Percentiles rank a stretch among this genome's conserved stretches.
Conservation (phyloP, 768 basidiomycete species). For the Saitozyma podzolica region DNA sequence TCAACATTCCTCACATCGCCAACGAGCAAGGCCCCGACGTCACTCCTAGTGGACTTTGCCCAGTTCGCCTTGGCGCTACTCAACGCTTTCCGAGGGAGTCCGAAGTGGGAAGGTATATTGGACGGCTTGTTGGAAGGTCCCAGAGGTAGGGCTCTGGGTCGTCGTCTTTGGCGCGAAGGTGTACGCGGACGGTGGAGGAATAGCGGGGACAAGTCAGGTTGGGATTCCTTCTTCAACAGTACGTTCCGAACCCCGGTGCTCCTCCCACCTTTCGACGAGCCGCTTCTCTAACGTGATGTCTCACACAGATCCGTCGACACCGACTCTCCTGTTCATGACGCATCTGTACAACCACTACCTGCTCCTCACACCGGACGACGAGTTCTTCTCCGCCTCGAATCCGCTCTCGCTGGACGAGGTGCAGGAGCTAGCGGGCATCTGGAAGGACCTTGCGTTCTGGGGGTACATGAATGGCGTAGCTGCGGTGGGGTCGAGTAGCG, state of each 20-base stretch:
- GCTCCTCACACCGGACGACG: constrained; percentile 92
- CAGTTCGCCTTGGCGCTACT: constrained; percentile 63
- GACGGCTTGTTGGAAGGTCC: constrained; percentile 53
- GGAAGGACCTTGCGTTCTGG: constrained; percentile 80
- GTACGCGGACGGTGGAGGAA: constrained; percentile 41
- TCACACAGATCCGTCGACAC: constrained; percentile 53
- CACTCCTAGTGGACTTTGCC: constrained; percentile 60
- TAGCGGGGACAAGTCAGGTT: constrained; percentile 12
- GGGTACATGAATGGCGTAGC: constrained; percentile 68
- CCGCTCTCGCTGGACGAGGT: constrained; percentile 82
- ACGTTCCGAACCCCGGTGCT: constrained; percentile 52
- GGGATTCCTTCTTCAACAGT: constrained; percentile 50
- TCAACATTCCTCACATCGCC: constrained; percentile 54
- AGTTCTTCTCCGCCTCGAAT: constrained; percentile 73
- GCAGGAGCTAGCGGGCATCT: constrained; percentile 67
- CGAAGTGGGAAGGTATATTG: constrained; percentile 62
- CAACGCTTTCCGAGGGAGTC: constrained; percentile 61
- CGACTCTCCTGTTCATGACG: constrained; percentile 71
- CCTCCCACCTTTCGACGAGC: not conserved
- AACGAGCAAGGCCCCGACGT: constrained; percentile 39
- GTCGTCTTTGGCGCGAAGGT: constrained; percentile 65
- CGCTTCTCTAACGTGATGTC: not conserved
- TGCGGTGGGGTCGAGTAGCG: not conserved
- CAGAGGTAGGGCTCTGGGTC: constrained; percentile 44
- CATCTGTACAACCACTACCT: constrained; percentile 82